phyloP scores from a whole-genome alignment of 805 yeast genomes.

The Metschnikowia baotianmanensis region DNA sequence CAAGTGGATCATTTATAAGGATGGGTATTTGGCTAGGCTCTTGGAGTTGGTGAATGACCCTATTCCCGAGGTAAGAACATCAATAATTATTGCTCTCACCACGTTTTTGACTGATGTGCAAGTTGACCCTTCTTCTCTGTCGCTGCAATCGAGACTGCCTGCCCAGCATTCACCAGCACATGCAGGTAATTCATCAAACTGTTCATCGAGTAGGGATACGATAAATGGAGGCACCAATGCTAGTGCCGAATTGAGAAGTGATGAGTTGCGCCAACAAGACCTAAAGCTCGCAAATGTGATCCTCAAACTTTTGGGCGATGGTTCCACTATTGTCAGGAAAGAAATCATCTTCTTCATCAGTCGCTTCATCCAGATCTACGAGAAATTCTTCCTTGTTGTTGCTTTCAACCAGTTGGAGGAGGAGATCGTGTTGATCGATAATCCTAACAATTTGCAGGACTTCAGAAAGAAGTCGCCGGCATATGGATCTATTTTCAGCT shows the following conservation, averaged over 20 bases:
- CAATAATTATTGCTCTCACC: slow-evolving; percentile 71
- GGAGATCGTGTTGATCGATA: slow-evolving; percentile 66
- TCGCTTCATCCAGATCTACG: slow-evolving; percentile 65
- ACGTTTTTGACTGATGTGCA: slow-evolving; percentile 58
- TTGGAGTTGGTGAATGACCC: slow-evolving; percentile 72
- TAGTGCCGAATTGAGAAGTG: slow-evolving; percentile 33
- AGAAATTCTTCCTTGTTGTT: slow-evolving; percentile 75
- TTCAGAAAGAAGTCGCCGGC: slow-evolving; percentile 71
- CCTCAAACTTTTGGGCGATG: slow-evolving; percentile 73
- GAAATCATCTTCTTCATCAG: slow-evolving; percentile 80
- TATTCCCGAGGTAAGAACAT: slow-evolving; percentile 91
- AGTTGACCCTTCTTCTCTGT: slow-evolving; percentile 14
- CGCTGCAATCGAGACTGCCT: slow-evolving; percentile 15
- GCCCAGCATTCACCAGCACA: slow-evolving; percentile 17
- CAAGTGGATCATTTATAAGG: slow-evolving; percentile 64
- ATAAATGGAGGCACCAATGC: slow-evolving; percentile 14
- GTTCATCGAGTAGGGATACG: not conserved
- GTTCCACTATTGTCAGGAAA: slow-evolving; percentile 82
- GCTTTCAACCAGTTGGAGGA: slow-evolving; percentile 84
- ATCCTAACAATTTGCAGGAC: slow-evolving; percentile 59
- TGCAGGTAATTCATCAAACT: slow-evolving; percentile 12
- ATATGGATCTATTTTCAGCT: slow-evolving; percentile 80
- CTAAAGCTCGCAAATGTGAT: slow-evolving; percentile 66
- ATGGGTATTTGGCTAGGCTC: slow-evolving; percentile 57
- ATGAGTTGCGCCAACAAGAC: slow-evolving; percentile 64